Conservation (phyloP, 192 early-diverging fungal genomes). For the Kickxella alabastrina region DNA sequence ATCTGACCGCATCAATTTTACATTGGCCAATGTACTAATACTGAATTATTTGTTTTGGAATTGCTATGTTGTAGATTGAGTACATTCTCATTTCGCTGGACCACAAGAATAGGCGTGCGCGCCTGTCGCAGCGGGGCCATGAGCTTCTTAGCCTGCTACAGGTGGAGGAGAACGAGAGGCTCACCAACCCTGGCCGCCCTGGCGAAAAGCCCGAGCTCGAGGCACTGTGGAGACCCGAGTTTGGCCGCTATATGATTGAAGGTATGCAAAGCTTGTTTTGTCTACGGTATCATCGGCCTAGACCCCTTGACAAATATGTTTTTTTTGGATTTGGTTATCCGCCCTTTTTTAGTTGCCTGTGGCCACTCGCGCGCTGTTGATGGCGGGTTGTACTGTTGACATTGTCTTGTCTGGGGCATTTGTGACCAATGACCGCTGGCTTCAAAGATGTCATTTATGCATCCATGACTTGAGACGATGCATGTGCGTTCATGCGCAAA, state of each 20-base stretch:
- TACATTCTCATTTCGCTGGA: slow-evolving; percentile 87
- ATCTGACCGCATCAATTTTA: not conserved
- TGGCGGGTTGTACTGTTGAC: no score
- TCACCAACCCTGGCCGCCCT: slow-evolving; percentile 16
- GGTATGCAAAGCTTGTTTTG: slow-evolving; percentile 23
- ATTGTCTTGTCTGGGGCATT: no score
- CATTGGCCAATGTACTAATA: no score
- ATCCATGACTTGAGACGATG: slow-evolving; percentile 2
- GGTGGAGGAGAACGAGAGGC: slow-evolving; percentile 65
- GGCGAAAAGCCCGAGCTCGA: slow-evolving; percentile 52
- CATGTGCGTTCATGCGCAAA: not conserved
- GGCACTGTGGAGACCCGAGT: slow-evolving; percentile 93
- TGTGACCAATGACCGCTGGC: slow-evolving; percentile 2
- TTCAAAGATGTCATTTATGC: slow-evolving; percentile 16
- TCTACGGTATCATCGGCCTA: not conserved
- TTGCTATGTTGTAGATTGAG: slow-evolving; percentile 64
- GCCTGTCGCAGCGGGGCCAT: slow-evolving; percentile 75
- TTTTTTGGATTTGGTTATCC: not conserved
- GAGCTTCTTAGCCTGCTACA: slow-evolving; percentile 73
- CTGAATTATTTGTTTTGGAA: not conserved
- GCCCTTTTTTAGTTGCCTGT: not conserved
- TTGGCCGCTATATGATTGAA: slow-evolving; percentile 96
- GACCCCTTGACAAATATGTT: not conserved
- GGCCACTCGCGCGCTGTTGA: no score
- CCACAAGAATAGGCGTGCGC: slow-evolving; percentile 63